A percentile compares a stretch with the other conserved stretches of the same genome.
phyloP scores from a whole-genome alignment of 2,329 filamentous ascomycete species.

The Didymella pinodella region DNA sequence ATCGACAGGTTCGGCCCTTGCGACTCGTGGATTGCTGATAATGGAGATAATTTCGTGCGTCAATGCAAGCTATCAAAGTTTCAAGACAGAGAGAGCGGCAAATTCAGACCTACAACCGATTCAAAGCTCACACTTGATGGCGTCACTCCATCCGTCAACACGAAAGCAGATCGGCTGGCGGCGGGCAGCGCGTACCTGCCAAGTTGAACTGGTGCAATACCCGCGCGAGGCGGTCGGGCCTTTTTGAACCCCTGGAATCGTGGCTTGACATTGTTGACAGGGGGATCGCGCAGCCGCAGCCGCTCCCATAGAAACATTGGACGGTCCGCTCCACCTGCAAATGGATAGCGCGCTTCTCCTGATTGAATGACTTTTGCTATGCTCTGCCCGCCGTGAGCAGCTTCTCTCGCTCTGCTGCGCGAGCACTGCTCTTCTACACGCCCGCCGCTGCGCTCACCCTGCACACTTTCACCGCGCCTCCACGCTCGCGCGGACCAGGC shows the following conservation, averaged over 20 bases:
- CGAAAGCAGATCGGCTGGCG: conserved; percentile 10
- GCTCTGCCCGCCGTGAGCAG: conserved; percentile 42
- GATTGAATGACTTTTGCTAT: conserved; percentile 28
- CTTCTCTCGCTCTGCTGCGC: conserved; percentile 35
- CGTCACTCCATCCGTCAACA: conserved; percentile 16
- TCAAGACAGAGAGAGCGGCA: not conserved
- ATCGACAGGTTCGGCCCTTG: conserved; percentile 16
- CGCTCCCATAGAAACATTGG: conserved; percentile 15
- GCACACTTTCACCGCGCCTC: conserved; percentile 25
- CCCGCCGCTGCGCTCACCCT: conserved; percentile 34
- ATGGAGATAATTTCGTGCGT: not conserved
- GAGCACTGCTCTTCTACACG: conserved; percentile 35
- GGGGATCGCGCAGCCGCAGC: conserved; percentile 7
- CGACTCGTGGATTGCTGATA: not conserved
- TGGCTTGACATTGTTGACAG: conserved; percentile 23
- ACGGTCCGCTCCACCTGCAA: conserved; percentile 10
- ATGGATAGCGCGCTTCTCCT: conserved; percentile 24
- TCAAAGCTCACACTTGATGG: conserved; percentile 12
- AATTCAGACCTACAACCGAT: not conserved
- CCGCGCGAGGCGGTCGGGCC: conserved; percentile 17
- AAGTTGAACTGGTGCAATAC: conserved; percentile 12
- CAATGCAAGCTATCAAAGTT: not conserved
- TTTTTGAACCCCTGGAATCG: conserved; percentile 16
- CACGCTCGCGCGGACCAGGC: not conserved
- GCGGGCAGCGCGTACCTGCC: conserved; percentile 16